These are phyloP conservation scores for Yamadazyma conglobata DNA, from an alignment of 1,139 yeast species.

Conservation along the genomic window DNA sequence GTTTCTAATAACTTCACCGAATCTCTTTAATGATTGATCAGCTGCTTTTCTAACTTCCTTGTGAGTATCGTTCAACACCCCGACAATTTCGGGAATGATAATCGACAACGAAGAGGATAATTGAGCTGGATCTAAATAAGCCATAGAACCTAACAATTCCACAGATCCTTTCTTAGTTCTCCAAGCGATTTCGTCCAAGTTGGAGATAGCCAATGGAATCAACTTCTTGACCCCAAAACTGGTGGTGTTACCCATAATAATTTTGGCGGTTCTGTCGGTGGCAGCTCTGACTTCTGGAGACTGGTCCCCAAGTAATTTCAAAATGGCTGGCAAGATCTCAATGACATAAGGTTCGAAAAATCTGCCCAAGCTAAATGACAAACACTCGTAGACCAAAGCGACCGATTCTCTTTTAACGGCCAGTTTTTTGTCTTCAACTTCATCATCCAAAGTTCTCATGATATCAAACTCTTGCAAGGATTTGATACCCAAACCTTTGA, in stretches of 20 bases:
- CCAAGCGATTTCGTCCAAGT: slow-evolving; percentile 90
- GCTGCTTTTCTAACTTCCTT: slow-evolving; percentile 97
- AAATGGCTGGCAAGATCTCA: slow-evolving; percentile 77
- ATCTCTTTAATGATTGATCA: slow-evolving; percentile 79
- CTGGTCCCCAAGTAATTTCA: slow-evolving; percentile 81
- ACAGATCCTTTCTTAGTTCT: slow-evolving; percentile 96
- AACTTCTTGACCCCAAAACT: slow-evolving; percentile 87
- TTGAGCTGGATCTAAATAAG: slow-evolving; percentile 92
- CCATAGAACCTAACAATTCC: slow-evolving; percentile 95
- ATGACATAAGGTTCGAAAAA: slow-evolving; percentile 92
- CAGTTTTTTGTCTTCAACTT: slow-evolving; percentile 83
- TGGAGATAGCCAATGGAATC: slow-evolving; percentile 85
- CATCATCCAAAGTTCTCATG: slow-evolving; percentile 73
- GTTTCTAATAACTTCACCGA: slow-evolving; percentile 95
- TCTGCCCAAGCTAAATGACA: slow-evolving; percentile 71
- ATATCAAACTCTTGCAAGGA: slow-evolving; percentile 74
- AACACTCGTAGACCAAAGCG: slow-evolving; percentile 79
- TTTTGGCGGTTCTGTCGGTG: slow-evolving; percentile 81
- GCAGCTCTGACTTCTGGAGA: slow-evolving; percentile 85
- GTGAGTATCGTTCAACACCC: slow-evolving; percentile 91
- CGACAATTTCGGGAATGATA: slow-evolving; percentile 94
- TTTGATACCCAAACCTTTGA: slow-evolving; percentile 83
- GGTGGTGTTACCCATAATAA: slow-evolving; percentile 88
- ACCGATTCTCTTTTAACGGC: slow-evolving; percentile 81
- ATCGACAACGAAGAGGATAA: slow-evolving; percentile 83